Conservation (phyloP, 805 yeast genomes). For the Candida vaughaniae region DNA sequence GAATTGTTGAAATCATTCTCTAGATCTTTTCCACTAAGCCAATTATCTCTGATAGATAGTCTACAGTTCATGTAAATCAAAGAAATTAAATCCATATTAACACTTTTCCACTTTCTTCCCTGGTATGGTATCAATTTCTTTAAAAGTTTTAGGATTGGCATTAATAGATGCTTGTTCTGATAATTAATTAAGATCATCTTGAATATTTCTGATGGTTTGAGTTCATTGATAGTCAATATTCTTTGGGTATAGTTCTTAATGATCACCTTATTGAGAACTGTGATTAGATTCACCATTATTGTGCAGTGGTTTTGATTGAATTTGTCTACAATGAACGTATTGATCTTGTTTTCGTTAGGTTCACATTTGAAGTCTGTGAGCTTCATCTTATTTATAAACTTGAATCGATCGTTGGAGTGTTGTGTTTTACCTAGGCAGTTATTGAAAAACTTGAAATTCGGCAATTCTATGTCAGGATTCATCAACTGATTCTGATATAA, state of each 20-base stretch:
- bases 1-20: conserved; percentile 74
- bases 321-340: conserved; percentile 21
- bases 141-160: conserved; percentile 69
- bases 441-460: conserved; percentile 37
- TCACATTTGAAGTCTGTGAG: conserved; percentile 26
- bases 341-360: conserved; percentile 23
- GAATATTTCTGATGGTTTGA: conserved; percentile 60
- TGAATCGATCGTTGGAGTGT: conserved; percentile 8
- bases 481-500: conserved; percentile 38
- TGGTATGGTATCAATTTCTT: conserved; percentile 85
- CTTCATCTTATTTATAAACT: conserved; percentile 30
- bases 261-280: conserved; percentile 55
- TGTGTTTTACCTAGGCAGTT: conserved; percentile 24
- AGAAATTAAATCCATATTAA: conserved; percentile 91
- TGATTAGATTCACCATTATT: conserved; percentile 51
- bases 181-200: conserved; percentile 59
- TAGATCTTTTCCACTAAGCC: conserved; percentile 82
- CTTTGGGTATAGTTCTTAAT: conserved; percentile 70
- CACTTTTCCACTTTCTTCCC: conserved; percentile 91
- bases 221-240: conserved; percentile 58
- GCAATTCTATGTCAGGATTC: conserved; percentile 35
- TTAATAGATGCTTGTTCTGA: conserved; percentile 56
- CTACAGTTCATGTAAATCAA: conserved; percentile 77
- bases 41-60: conserved; percentile 72
- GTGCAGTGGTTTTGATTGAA: conserved; percentile 46